Evolutionary conservation across 164 flowering plant species (phyloP), one percentile per base, ranked within the genome.

Genomic region (Aristolochia californica): DNA sequence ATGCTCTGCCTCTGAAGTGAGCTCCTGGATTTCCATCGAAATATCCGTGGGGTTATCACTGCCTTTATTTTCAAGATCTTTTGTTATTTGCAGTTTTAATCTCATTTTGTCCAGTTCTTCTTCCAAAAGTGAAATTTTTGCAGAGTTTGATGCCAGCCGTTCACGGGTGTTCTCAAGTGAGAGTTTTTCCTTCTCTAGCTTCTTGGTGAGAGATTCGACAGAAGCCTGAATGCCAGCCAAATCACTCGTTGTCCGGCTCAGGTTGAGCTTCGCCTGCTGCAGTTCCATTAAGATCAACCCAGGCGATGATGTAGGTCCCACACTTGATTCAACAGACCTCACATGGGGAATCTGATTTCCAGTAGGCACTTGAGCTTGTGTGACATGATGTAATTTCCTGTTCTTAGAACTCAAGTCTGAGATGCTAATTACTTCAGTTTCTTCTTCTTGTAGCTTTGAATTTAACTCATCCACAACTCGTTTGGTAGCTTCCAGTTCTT

Each of bases 221-320:
- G 97, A 79, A 52, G 81, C 76, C 45, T 91, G 85, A 59, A 87
- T 80, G 13, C 65, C 88, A 40, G 83, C 77, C 44, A 93, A 78
- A 74, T 84, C 89, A 69, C 25, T 69, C 1, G 91, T 87, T 40
- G 96, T 85, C 57, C 74, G 79, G 53, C 72, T 75, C 40, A 89
- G 78, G 57, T 93, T 89, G 70, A 85, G 48, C 77, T 93, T 93
- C 0, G 96, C 99, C 65, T 85, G 91, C 61, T 84, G 78, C 70
- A 87, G 67, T 56, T 93, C 91, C 79, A 78, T 68, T 51, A 86
- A 69, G 23, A 93, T 82, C 49, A 77, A 44, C 27, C 83, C 87
- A 5, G 96, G 95, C 53, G 85, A 66, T 27, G 85, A 58, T 43
- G 79, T 71, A 15, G 86, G 79, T 44, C 40, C 62, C 27, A 45